phyloP scores from a whole-genome alignment of 2,329 filamentous ascomycete species.

The Corniculantispora saksenae region DNA sequence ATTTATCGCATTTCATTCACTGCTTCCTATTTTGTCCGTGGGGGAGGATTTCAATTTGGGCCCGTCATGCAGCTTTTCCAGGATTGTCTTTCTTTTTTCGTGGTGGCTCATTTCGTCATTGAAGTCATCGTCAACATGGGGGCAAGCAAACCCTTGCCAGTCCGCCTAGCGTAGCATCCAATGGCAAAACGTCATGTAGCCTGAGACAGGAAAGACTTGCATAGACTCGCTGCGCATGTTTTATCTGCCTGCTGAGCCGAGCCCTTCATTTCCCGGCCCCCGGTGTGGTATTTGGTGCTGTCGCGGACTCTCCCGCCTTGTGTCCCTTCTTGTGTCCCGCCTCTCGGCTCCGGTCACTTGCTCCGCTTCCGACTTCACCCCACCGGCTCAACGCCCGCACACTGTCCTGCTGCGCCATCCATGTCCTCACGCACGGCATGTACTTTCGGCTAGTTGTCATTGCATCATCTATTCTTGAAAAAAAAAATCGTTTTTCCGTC shows the following conservation, averaged over 20 bases:
- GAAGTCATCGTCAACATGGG: conserved; percentile 13
- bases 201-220: not conserved
- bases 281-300: not conserved
- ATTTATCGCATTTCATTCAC: too few relatives aligned
- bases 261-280: not conserved
- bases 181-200: not conserved
- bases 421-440: not conserved
- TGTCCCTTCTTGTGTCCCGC: not conserved
- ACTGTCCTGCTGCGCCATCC: not conserved
- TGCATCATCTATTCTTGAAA: conserved; percentile 16
- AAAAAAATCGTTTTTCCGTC: not conserved
- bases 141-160: not conserved
- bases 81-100: not conserved
- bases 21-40: not conserved
- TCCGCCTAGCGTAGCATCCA: not conserved
- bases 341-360: conserved; percentile 5
- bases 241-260: not conserved
- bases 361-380: conserved; percentile 15
- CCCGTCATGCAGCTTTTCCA: not conserved
- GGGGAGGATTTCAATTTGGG: not conserved
- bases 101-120: conserved; percentile 11
- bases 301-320: not conserved
- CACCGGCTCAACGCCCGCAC: not conserved
- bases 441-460: conserved; percentile 3
- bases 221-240: not conserved